Base-by-base conservation (phyloP, 805 yeast species). In the Teunomyces atbi region DNA sequence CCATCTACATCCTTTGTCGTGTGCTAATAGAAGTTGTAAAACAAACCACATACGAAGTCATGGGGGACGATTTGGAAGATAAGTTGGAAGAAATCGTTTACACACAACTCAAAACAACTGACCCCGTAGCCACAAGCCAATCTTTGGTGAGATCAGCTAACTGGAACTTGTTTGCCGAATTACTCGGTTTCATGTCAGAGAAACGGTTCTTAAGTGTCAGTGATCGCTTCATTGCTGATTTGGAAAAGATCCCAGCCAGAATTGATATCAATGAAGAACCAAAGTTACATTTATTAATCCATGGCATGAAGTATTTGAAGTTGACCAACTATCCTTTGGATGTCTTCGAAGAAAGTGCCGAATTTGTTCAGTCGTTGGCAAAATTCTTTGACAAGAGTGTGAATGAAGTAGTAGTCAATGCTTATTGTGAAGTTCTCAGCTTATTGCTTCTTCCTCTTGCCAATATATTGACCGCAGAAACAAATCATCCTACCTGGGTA, bases 401-500 rank as follows among this genome's bases (percentile, higher is more conserved):
- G 32, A 86, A 84, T 51, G 81, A 82, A 43, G 75, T 82, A 3
- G 74, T 92, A 1, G 73, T 82, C 28, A 73, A 79, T 47, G 91
- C 96, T 1, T 95, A 92, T 60, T 86, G 94, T 40, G 96, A 89
- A 52, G 96, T 89, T 1, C 72, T 91, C 33, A 77, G 85, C 46
- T 83, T 81, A 44, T 75, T 94, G 20, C 66, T 94, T 2, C 68
- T 89, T 34, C 95, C 97, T 0, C 64, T 94, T 19, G 95, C 97
- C 0, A 92, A 89, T 6, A 74, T 82, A 1, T 74, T 91, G 27
- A 89, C 97, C 0, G 98, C 97, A 0, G 99, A 94, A 61, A 91
- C 89, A 0, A 92, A 94, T 58, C 96, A 92, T 62, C 99, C 99
- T 3, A 82, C 86, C 1, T 94, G 99, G 99, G 83, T 84, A 0